Conservation (phyloP, 495 filamentous ascomycete genomes). For the Podospora anserina region DNA sequence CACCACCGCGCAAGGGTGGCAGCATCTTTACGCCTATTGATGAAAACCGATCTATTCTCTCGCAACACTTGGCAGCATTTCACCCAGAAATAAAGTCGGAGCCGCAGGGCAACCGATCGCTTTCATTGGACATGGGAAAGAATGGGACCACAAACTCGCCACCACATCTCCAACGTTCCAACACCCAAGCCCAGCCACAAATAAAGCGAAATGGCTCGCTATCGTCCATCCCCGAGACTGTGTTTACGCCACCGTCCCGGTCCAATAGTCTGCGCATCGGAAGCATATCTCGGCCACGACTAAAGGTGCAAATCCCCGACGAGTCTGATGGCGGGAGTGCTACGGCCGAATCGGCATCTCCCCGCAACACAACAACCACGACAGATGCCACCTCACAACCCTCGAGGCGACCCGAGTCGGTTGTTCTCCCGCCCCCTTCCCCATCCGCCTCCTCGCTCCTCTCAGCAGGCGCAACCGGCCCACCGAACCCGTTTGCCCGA, state of each 20-base stretch:
- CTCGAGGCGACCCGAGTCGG: conserved; percentile 27
- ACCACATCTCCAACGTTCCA: conserved; percentile 47
- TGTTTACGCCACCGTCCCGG: conserved; percentile 66
- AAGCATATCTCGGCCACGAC: conserved; percentile 64
- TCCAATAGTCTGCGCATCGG: conserved; percentile 63
- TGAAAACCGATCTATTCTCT: conserved; percentile 82
- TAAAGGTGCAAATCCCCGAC: conserved; percentile 92
- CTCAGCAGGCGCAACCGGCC: conserved; percentile 87
- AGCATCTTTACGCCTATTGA: conserved; percentile 98
- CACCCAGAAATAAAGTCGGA: conserved; percentile 46
- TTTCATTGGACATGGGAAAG: conserved; percentile 41
- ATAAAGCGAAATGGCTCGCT: conserved; percentile 50
- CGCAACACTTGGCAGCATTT: conserved; percentile 72
- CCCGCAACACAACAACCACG: conserved; percentile 66
- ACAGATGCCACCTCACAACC: conserved; percentile 45
- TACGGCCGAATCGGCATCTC: conserved; percentile 68
- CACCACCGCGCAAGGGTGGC: conserved; percentile 71
- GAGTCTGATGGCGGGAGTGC: conserved; percentile 82
- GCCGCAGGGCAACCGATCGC: conserved; percentile 56
- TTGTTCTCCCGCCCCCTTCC: conserved; percentile 89
- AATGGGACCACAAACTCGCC: conserved; percentile 44
- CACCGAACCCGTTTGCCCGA: conserved; percentile 92
- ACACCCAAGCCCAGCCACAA: conserved; percentile 39
- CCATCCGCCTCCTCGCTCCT: conserved; percentile 78
- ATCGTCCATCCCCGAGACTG: conserved; percentile 53